Percentiles rank a stretch among this genome's conserved stretches.
phyloP scores from a whole-genome alignment of 805 yeast genomes.

The Candida chauliodis region DNA sequence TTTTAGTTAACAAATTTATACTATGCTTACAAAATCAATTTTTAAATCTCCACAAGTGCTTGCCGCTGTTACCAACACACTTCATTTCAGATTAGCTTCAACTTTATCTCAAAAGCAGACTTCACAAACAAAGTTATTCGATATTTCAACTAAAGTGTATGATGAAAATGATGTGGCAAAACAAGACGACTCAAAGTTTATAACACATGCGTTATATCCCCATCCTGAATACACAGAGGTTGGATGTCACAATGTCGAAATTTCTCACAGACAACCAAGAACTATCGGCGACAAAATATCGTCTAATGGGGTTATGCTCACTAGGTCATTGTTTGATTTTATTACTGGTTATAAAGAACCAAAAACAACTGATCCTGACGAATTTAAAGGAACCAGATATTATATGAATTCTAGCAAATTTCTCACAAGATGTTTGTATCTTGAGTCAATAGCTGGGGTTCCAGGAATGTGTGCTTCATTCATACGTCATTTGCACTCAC shows the following conservation, averaged over 20 bases:
- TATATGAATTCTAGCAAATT: constrained; percentile 62
- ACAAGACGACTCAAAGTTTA: constrained; percentile 30
- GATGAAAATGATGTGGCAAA: constrained; percentile 17
- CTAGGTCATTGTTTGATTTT: constrained; percentile 54
- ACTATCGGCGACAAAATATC: constrained; percentile 53
- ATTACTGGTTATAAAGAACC: constrained; percentile 67
- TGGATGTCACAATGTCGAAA: constrained; percentile 36
- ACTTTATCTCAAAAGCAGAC: not conserved
- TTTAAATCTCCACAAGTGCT: too few species aligned
- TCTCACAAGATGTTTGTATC: constrained; percentile 58
- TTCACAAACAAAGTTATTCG: constrained; percentile 11
- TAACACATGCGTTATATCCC: constrained; percentile 38
- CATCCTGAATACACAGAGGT: constrained; percentile 30
- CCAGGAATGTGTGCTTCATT: constrained; percentile 78
- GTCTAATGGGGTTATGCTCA: constrained; percentile 37
- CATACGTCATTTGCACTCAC: constrained; percentile 62
- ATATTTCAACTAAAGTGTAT: constrained; percentile 25
- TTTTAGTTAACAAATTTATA: too few species aligned
- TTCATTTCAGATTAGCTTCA: constrained; percentile 1
- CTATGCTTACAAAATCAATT: too few species aligned
- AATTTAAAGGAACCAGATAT: constrained; percentile 38
- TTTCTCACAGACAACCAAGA: constrained; percentile 51
- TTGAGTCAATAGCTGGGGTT: constrained; percentile 75
- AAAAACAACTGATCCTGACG: constrained; percentile 24
- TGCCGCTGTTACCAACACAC: too few species aligned